These are phyloP conservation scores for Plectranthus barbatus DNA, from an alignment of 257 asterid genomes.

Conservation along the genomic window DNA sequence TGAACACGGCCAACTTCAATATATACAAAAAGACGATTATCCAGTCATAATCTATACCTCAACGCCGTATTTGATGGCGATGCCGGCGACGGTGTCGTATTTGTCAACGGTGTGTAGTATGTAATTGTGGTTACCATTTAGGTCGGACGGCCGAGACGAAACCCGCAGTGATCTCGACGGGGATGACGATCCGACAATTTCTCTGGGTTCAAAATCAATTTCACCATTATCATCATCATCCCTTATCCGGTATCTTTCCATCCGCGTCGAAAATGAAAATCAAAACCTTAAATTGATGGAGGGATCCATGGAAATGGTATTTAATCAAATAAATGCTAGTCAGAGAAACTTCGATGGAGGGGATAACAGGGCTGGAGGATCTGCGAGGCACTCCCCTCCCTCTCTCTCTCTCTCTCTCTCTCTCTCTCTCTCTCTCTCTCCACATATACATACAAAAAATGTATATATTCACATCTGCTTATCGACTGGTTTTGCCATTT, in stretches of 20 bases:
- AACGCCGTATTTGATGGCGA: slow-evolving; percentile 76
- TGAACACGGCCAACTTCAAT: background rate
- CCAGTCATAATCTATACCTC: slow-evolving; percentile 33
- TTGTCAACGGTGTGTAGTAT: slow-evolving; percentile 46
- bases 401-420: background rate
- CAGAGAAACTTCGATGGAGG: slow-evolving; percentile 6
- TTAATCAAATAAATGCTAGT: background rate
- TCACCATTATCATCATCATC: slow-evolving; percentile 16
- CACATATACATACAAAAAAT: background rate
- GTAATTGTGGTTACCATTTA: slow-evolving; percentile 28
- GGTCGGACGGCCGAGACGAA: slow-evolving; percentile 22
- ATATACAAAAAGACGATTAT: background rate
- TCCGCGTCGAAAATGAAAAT: background rate
- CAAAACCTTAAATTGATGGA: background rate
- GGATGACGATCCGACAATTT: slow-evolving; percentile 24
- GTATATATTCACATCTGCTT: background rate
- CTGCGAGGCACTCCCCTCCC: slow-evolving; percentile 17
- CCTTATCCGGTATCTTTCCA: slow-evolving; percentile 26
- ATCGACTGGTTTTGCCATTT: background rate
- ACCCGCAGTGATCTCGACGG: slow-evolving; percentile 27
- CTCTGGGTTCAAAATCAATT: slow-evolving; percentile 16
- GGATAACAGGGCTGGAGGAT: slow-evolving; percentile 22
- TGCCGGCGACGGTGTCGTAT: slow-evolving; percentile 67
- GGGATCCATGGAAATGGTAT: background rate
- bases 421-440: too few species aligned